Evolutionary conservation across 345 rosid species (phyloP).

Genomic region (Syzygium oleosum): DNA sequence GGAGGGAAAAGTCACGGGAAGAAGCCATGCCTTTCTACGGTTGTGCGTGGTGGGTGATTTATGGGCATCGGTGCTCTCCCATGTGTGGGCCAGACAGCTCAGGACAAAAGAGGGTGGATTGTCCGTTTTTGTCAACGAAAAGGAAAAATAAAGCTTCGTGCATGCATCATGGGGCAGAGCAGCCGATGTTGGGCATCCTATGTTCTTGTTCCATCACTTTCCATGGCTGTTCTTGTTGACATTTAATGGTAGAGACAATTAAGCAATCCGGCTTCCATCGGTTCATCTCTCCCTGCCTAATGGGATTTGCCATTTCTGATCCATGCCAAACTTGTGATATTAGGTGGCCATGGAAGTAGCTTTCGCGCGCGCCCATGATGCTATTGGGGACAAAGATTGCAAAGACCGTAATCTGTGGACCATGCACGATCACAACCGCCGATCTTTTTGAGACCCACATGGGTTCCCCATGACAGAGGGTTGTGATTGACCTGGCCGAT

Average conservation of each 20-base stretch:
- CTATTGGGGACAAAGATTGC: neutral
- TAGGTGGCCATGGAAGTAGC: neutral
- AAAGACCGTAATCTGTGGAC: neutral
- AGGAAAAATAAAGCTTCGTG: neutral
- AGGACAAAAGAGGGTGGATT: neutral
- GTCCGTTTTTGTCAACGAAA: neutral
- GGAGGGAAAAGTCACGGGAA: neutral
- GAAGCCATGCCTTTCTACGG: neutral
- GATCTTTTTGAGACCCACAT: neutral
- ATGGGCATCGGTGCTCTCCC: neutral
- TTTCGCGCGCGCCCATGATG: neutral
- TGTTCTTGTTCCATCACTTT: neutral
- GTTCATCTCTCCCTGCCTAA: neutral
- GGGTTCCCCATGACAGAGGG: neutral
- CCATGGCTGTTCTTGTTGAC: neutral
- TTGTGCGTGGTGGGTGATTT: neutral
- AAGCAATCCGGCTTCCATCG: neutral
- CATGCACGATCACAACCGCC: neutral
- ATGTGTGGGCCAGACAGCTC: neutral
- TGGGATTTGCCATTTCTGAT: neutral
- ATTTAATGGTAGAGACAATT: neutral
- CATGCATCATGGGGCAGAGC: neutral
- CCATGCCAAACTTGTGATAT: neutral
- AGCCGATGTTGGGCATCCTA: neutral
- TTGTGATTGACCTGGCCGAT: neutral